A percentile compares a stretch with the other conserved stretches of the same genome.
These are phyloP conservation scores for Rhizopus stolonifer DNA, from an alignment of 371 early-diverging fungal species.

Conservation along the genomic window DNA sequence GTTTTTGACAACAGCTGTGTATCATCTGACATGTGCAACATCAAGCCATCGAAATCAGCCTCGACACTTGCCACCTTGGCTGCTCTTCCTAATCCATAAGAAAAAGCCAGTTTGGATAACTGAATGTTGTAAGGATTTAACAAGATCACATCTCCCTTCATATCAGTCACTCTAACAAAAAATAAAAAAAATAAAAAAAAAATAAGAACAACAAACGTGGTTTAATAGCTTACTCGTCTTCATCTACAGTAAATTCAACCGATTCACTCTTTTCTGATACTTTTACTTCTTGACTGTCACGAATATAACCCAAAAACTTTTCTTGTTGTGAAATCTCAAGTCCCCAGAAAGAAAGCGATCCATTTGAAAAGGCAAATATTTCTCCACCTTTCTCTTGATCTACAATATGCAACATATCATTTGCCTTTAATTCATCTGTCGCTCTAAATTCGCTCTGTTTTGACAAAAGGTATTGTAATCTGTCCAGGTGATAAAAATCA, in stretches of 20 bases:
- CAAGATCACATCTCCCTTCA: constrained; percentile 30
- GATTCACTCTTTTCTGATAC: constrained; percentile 1
- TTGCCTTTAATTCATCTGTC: neutral
- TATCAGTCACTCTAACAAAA: constrained; percentile 24
- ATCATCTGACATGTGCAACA: too few relatives aligned
- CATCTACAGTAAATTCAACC: constrained; percentile 27
- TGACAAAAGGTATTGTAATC: neutral
- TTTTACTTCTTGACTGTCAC: neutral
- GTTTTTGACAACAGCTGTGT: too few relatives aligned
- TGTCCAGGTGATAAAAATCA: constrained; percentile 15
- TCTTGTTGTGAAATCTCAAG: constrained; percentile 7
- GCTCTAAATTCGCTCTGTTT: neutral
- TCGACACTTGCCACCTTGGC: constrained; percentile 28
- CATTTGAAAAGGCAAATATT: constrained; percentile 27
- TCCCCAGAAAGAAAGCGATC: constrained; percentile 30
- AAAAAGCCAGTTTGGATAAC: constrained; percentile 31
- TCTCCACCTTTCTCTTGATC: constrained; percentile 26
- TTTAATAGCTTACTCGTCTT: constrained; percentile 40
- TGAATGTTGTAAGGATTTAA: constrained; percentile 28
- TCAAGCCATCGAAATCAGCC: neutral
- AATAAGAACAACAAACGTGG: too few relatives aligned
- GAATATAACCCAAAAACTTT: constrained; percentile 7
- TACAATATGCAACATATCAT: constrained; percentile 17
- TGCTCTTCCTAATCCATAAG: constrained; percentile 32
- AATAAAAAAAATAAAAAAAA: too few relatives aligned